These are phyloP conservation scores for Colletotrichum sp. DNA, from an alignment of 2,329 filamentous ascomycete genomes.

Conservation along the genomic window DNA sequence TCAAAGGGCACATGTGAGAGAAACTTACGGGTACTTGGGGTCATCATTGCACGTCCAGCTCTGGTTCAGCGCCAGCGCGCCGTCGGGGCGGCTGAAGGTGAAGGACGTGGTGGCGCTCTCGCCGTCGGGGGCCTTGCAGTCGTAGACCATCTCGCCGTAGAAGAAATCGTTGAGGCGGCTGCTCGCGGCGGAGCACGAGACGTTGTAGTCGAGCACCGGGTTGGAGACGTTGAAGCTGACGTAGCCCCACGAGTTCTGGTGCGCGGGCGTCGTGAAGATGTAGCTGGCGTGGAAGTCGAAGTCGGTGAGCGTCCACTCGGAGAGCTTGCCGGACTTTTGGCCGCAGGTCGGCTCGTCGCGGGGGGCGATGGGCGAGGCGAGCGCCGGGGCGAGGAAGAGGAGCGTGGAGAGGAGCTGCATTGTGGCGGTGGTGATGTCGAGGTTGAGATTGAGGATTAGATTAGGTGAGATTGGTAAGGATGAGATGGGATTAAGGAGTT, in stretches of 20 bases:
- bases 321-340: conserved; percentile 22
- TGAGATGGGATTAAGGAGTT: neutral
- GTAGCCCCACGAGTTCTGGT: conserved; percentile 53
- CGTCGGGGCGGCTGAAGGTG: conserved; percentile 41
- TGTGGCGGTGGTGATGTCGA: neutral
- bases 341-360: neutral
- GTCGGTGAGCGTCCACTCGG: conserved; percentile 43
- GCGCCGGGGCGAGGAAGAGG: conserved; percentile 4
- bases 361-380: conserved; percentile 8
- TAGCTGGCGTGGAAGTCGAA: conserved; percentile 56
- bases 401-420: conserved; percentile 6
- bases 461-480: neutral
- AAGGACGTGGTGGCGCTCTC: conserved; percentile 42
- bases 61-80: conserved; percentile 49
- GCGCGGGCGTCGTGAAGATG: conserved; percentile 54
- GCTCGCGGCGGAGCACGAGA: conserved; percentile 45
- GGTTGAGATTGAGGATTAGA: neutral
- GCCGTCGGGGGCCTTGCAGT: conserved; percentile 40
- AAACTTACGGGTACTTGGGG: conserved; percentile 20
- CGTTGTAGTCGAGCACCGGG: conserved; percentile 41
- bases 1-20: neutral
- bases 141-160: conserved; percentile 50
- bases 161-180: conserved; percentile 52
- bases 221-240: conserved; percentile 56
- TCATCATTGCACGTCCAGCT: conserved; percentile 53